These are phyloP conservation scores for Boletus rex-veris DNA, from an alignment of 768 basidiomycete genomes.

Conservation along the genomic window DNA sequence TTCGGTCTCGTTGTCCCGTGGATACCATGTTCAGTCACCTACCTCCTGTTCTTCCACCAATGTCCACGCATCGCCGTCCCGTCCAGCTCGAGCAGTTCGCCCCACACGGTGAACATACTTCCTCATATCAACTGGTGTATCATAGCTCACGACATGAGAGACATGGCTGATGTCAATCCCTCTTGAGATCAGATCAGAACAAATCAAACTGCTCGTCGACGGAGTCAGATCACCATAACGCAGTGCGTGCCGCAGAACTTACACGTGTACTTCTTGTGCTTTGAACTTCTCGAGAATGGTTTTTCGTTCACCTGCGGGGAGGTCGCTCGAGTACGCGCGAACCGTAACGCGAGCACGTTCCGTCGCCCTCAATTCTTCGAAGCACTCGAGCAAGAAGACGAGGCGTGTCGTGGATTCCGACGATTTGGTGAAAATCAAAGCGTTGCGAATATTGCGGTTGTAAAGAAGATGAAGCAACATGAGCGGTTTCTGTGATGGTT, in stretches of 20 bases:
- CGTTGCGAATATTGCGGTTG: slow-evolving; percentile 54
- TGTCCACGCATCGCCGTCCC: slow-evolving; percentile 87
- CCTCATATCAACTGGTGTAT: slow-evolving; percentile 93
- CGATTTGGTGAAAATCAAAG: slow-evolving; percentile 94
- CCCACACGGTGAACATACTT: slow-evolving; percentile 99
- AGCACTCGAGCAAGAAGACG: slow-evolving; percentile 76
- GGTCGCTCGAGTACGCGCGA: slow-evolving; percentile 85
- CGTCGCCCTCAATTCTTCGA: slow-evolving; percentile 50
- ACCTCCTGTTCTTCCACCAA: slow-evolving; percentile 94
- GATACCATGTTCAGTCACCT: slow-evolving; percentile 6
- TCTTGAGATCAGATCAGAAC: slow-evolving; percentile 92
- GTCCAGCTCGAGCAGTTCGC: slow-evolving; percentile 90
- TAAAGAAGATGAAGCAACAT: slow-evolving; percentile 86
- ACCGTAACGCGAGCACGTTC: slow-evolving; percentile 39
- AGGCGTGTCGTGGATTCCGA: slow-evolving; percentile 86
- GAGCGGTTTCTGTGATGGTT: slow-evolving; percentile 80
- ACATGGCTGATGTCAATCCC: slow-evolving; percentile 95
- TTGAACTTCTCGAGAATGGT: slow-evolving; percentile 77
- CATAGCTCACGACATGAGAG: slow-evolving; percentile 91
- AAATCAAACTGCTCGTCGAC: slow-evolving; percentile 66
- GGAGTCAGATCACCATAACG: slow-evolving; percentile 1
- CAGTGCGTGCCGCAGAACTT: slow-evolving; percentile 24
- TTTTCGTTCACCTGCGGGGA: slow-evolving; percentile 69
- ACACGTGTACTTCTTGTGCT: slow-evolving; percentile 81
- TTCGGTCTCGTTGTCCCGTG: neutral